Base-by-base conservation (phyloP, 495 filamentous ascomycete species). In the Aspergillus sparsus region DNA sequence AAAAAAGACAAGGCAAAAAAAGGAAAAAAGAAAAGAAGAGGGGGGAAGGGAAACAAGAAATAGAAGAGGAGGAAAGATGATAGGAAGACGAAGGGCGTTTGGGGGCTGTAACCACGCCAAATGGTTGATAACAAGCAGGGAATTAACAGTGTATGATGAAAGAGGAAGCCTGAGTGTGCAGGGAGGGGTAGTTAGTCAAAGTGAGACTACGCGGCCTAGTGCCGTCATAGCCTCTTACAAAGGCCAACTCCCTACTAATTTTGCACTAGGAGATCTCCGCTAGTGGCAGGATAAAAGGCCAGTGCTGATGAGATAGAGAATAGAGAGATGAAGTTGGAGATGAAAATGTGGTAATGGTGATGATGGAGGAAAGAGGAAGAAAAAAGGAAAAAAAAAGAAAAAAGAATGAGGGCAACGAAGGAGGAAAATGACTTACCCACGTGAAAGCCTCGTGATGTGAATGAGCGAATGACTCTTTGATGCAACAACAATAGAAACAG, bases 381-480 rank as follows among this genome's bases (percentile, higher is more conserved):
- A 56, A 12, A 31, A 56, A 31, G 13, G 13, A 49, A 44, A 49
- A 52, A 60, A 3, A n/a, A 42, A 52, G 39, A 54, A 18, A 5
- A 16, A 49, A 58, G 52, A 27, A 54, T 31, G 49, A 57, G 27
- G 9, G 36, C 27, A 52, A 49, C 4, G 46, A 57, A 16, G 13
- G 49, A n/a, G 39, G 50, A 18, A 36, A 21, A 61, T 16, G 12
- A 34, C 16, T 13, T 37, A 55, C 58, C 34, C 60, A 62, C 60
- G 60, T 62, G 60, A 41, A 55, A 21, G 39, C 49, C 57, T 45
- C 53, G 57, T 57, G 57, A 61, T 34, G 44, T n/a, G 13, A 18
- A 13, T 35, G n/a, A 13, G 6, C 6, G 52, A 21, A 18, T 9
- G 16, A 47, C 12, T 41, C 21, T 42, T 11, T 8, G 10, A 32